These are phyloP conservation scores for Caloboletus inedulis DNA, from an alignment of 1,284 basidiomycete species.

Conservation along the genomic window DNA sequence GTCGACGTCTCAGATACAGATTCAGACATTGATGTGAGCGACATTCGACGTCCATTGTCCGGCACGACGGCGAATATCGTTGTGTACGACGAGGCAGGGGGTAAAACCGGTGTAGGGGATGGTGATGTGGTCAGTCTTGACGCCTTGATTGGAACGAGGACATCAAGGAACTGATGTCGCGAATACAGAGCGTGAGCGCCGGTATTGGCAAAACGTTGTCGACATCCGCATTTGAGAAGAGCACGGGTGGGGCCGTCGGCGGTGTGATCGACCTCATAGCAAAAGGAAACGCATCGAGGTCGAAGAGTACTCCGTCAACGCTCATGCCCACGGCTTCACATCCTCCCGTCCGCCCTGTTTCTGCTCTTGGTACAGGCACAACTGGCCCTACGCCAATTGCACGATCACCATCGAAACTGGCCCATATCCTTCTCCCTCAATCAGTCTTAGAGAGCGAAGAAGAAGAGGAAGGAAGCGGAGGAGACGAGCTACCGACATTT, in stretches of 20 bases:
- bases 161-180: slow-evolving; percentile 4
- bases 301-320: not conserved
- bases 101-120: not conserved
- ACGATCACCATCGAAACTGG: slow-evolving; percentile 19
- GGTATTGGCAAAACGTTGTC: not conserved
- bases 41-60: slow-evolving; percentile 4
- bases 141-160: not conserved
- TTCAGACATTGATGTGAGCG: slow-evolving; percentile 22
- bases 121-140: slow-evolving; percentile 13
- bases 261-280: slow-evolving; percentile 2
- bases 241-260: not conserved
- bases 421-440: slow-evolving; percentile 8
- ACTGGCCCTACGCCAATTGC: not conserved
- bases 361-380: not conserved
- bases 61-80: not conserved
- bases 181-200: slow-evolving; percentile 6
- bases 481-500: slow-evolving; percentile 23
- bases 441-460: slow-evolving; percentile 13
- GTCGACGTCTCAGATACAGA: slow-evolving; percentile 29
- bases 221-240: not conserved
- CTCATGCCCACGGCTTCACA: not conserved
- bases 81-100: not conserved
- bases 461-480: slow-evolving; percentile 11
- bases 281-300: not conserved
- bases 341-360: not conserved